These are phyloP conservation scores for Orbilia ellipsospora DNA, from an alignment of 2,329 filamentous ascomycete genomes.

Conservation along the genomic window DNA sequence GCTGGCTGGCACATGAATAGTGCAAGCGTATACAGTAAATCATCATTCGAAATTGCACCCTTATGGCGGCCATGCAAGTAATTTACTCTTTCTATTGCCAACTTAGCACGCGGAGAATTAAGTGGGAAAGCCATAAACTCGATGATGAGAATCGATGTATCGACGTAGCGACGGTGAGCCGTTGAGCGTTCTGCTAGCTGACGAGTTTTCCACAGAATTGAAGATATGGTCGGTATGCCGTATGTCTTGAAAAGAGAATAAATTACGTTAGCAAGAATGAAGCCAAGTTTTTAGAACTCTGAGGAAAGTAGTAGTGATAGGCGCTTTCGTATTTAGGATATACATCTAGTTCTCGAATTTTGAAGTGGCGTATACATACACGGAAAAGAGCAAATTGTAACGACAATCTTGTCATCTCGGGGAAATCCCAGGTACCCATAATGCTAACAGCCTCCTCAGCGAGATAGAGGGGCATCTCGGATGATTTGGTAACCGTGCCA, in stretches of 20 bases:
- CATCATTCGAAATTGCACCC: slow-evolving; percentile 70
- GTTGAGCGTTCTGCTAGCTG: slow-evolving; percentile 66
- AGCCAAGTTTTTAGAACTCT: background rate
- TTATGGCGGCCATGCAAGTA: slow-evolving; percentile 72
- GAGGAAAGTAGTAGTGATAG: too few relatives aligned
- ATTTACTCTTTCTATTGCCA: slow-evolving; percentile 73
- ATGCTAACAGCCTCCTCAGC: slow-evolving; percentile 67
- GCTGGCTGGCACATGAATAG: slow-evolving; percentile 75
- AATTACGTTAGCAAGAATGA: background rate
- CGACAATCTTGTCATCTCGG: slow-evolving; percentile 66
- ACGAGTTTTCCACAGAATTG: slow-evolving; percentile 66
- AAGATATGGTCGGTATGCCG: slow-evolving; percentile 69
- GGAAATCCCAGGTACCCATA: slow-evolving; percentile 69
- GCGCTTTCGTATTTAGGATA: too few relatives aligned
- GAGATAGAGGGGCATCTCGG: slow-evolving; percentile 61
- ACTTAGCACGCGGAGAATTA: slow-evolving; percentile 63
- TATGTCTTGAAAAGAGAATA: slow-evolving; percentile 64
- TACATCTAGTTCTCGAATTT: too few relatives aligned
- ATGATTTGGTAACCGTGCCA: slow-evolving; percentile 52
- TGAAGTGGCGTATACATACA: slow-evolving; percentile 60
- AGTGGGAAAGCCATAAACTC: slow-evolving; percentile 66
- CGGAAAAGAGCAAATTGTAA: slow-evolving; percentile 72
- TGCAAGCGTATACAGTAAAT: slow-evolving; percentile 74
- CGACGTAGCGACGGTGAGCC: slow-evolving; percentile 68
- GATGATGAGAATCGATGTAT: slow-evolving; percentile 66